Percentiles rank a stretch among this genome's conserved stretches.
phyloP scores from a whole-genome alignment of 192 early-diverging fungal genomes.

The Pilaira anomala region DNA sequence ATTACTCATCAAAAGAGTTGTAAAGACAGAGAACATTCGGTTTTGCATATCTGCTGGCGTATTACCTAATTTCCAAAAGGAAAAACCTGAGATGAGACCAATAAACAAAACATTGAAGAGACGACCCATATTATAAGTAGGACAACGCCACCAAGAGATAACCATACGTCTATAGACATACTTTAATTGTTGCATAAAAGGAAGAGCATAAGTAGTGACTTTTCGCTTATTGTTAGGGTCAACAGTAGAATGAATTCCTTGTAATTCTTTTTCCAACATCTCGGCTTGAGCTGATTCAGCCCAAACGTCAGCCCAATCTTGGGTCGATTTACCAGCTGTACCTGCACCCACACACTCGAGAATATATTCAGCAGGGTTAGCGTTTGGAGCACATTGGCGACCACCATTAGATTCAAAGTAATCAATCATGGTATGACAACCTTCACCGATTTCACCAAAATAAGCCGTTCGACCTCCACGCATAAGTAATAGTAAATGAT shows the following conservation, averaged over 20 bases:
- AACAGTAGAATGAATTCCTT: slow-evolving; percentile 38
- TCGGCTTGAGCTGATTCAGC: slow-evolving; percentile 51
- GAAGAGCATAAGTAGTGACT: slow-evolving; percentile 18
- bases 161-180: slow-evolving; percentile 65
- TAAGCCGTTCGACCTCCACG: slow-evolving; percentile 76
- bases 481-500: slow-evolving; percentile 73
- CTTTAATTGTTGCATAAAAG: slow-evolving; percentile 43
- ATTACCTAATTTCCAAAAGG: slow-evolving; percentile 61
- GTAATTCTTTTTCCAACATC: slow-evolving; percentile 46
- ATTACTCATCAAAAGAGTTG: slow-evolving; percentile 46
- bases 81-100: slow-evolving; percentile 61
- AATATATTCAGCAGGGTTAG: slow-evolving; percentile 87
- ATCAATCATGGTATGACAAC: slow-evolving; percentile 59
- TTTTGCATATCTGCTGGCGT: slow-evolving; percentile 51
- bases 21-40: slow-evolving; percentile 48
- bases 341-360: slow-evolving; percentile 68
- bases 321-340: slow-evolving; percentile 22
- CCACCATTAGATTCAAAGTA: slow-evolving; percentile 79
- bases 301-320: slow-evolving; percentile 80
- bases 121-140: slow-evolving; percentile 67
- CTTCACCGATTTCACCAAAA: slow-evolving; percentile 75
- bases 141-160: slow-evolving; percentile 62
- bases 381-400: slow-evolving; percentile 57
- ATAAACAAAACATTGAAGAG: slow-evolving; percentile 48
- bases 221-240: slow-evolving; percentile 10